Evolutionary conservation across 805 yeast genomes (phyloP), one percentile per base, ranked within the genome.

Genomic region (Myxozyma neotropica): DNA sequence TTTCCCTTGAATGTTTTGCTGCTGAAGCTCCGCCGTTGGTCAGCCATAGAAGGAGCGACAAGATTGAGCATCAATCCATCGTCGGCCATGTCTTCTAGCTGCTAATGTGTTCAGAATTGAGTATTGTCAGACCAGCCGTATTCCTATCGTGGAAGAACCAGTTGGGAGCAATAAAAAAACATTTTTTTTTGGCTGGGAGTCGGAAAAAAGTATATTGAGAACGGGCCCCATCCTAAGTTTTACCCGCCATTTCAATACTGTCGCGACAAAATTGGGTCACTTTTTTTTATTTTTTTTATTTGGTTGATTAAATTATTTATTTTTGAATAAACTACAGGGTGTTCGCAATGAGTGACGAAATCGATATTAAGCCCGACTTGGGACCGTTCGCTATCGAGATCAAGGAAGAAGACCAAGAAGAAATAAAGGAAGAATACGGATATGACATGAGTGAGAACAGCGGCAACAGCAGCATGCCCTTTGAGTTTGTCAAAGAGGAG

Each of bases 41-140:
- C 60, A 7, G 73, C 70, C 10, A 65, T 69, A 24, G 69, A 69
- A n/a, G 80, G 77, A 3, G 79, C 74, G 29, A 86, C 81, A 69
- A 93, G 86, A 71, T 93, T 93, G 69, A 93, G 72, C 68, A 92
- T 74, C 74, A 92, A 68, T 1, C 89, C 89, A 72, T 86, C 94
- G 69, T 86, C 94, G 62, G 58, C 67, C 56, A 66, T 77, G 27
- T 27, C 2, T 10, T 13, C 17, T n/a, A 29, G n/a, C n/a, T n/a
- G n/a, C n/a, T n/a, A 13, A 24, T 29, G 49, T n/a, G n/a, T 29
- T 6, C 24, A 45, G 8, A 29, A 10, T 26, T 10, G 24, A 45
- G 26, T 15, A 45, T 3, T 23, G n/a, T 15, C 19, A 13, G 17
- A n/a, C 4, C 2, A 45, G 24, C 8, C 36, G 10, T 4, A 4